Conservation (phyloP, 371 early-diverging fungal genomes). For the Apophysomyces ossiformis region DNA sequence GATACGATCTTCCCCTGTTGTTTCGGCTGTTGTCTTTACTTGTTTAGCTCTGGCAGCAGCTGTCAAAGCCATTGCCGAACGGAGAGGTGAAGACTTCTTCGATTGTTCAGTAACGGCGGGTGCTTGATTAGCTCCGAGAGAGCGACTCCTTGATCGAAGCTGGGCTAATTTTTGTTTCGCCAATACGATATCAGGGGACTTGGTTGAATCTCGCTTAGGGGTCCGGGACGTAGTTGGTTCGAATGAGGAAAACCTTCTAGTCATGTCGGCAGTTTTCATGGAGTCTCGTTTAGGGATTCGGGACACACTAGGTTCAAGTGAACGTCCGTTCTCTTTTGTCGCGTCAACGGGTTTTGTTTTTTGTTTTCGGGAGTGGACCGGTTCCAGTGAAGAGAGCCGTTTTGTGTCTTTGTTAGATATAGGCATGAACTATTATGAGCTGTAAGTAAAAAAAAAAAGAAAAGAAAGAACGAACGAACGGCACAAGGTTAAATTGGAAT, state of each 20-base stretch:
- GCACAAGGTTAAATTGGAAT: too few species aligned
- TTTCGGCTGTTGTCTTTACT: background rate
- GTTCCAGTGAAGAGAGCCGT: conserved; percentile 1
- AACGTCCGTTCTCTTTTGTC: background rate
- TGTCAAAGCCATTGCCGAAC: conserved; percentile 4
- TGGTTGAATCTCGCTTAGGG: conserved; percentile 8
- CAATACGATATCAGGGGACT: background rate
- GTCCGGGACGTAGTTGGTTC: conserved; percentile 5
- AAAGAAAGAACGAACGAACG: background rate
- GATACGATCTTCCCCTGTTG: background rate
- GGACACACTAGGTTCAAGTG: background rate
- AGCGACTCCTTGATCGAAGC: conserved; percentile 1
- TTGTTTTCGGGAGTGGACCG: background rate
- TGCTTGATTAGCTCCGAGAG: background rate
- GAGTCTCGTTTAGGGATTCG: conserved; percentile 5
- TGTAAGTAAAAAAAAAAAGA: background rate
- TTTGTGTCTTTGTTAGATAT: background rate
- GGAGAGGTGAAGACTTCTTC: conserved; percentile 1
- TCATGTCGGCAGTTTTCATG: background rate
- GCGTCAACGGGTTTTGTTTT: background rate
- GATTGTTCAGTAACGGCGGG: background rate
- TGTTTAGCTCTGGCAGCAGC: conserved; percentile 4
- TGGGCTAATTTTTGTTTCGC: conserved; percentile 4
- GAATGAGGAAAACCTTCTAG: conserved; percentile 8
- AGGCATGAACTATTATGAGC: background rate